A percentile compares a stretch with the other conserved stretches of the same genome.
Conservation (phyloP, 1,139 yeast genomes). For the Lodderomyces margitis region DNA sequence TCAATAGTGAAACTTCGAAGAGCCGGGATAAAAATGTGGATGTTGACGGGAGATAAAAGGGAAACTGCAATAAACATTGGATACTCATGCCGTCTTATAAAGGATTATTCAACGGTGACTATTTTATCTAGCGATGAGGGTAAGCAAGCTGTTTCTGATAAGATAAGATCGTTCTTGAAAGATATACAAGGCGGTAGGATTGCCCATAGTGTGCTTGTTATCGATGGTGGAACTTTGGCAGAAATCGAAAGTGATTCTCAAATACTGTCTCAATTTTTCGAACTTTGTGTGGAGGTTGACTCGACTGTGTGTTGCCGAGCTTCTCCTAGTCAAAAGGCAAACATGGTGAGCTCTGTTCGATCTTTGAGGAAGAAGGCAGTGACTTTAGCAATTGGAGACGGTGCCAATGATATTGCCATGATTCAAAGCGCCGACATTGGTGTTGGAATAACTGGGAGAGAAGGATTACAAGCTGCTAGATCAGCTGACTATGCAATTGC, state of each 20-base stretch:
- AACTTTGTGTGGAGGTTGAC: conserved; percentile 81
- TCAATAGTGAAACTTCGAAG: conserved; percentile 87
- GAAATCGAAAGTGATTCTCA: conserved; percentile 71
- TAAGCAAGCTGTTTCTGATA: conserved; percentile 47
- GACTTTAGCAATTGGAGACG: conserved; percentile 97
- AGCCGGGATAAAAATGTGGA: conserved; percentile 95
- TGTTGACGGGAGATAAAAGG: conserved; percentile 96
- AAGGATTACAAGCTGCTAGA: conserved; percentile 95
- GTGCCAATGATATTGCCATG: conserved; percentile 99
- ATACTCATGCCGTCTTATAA: conserved; percentile 86
- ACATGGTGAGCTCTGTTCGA: conserved; percentile 79
- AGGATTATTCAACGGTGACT: conserved; percentile 90
- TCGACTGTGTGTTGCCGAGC: conserved; percentile 96
- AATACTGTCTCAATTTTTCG: conserved; percentile 71
- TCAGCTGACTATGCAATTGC: conserved; percentile 95
- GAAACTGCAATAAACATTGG: conserved; percentile 98
- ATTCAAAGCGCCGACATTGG: conserved; percentile 98
- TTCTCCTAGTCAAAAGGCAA: conserved; percentile 93
- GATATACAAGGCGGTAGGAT: conserved; percentile 66
- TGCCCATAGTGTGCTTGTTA: conserved; percentile 91
- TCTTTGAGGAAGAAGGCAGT: conserved; percentile 63
- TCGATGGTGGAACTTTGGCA: conserved; percentile 84
- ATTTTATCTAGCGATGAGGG: conserved; percentile 63
- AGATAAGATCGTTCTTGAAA: conserved; percentile 57
- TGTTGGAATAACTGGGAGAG: conserved; percentile 94